phyloP scores from a whole-genome alignment of 2,329 filamentous ascomycete genomes.

The Immersiporthe knoxdaviesiana region DNA sequence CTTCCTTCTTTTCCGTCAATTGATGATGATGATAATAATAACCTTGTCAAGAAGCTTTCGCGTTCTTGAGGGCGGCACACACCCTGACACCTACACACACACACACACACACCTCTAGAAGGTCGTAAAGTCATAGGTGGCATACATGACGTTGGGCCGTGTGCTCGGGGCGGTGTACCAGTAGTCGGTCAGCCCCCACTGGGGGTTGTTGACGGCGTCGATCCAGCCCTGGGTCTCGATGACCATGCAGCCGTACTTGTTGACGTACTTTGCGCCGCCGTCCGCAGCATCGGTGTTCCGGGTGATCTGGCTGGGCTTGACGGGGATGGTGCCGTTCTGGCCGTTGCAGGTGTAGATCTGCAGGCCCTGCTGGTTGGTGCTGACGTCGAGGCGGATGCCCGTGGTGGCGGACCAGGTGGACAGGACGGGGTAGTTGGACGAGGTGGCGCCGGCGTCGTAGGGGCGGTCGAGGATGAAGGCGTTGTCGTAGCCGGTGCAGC shows the following conservation, averaged over 20 bases:
- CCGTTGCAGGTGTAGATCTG: slow-evolving; percentile 25
- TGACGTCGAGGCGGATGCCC: slow-evolving; percentile 22
- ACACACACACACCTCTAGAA: slow-evolving; percentile 4
- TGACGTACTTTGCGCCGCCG: slow-evolving; percentile 21
- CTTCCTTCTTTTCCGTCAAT: neutral
- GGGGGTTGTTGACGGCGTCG: slow-evolving; percentile 23
- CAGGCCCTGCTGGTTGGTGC: slow-evolving; percentile 24
- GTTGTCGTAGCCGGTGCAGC: slow-evolving; percentile 24
- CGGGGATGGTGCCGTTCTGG: slow-evolving; percentile 25
- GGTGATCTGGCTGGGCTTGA: slow-evolving; percentile 23
- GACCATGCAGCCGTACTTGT: slow-evolving; percentile 24
- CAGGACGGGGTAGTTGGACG: slow-evolving; percentile 25
- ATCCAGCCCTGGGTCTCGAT: slow-evolving; percentile 25
- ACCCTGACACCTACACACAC: too few relatives aligned
- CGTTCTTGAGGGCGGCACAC: neutral
- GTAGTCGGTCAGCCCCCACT: slow-evolving; percentile 20
- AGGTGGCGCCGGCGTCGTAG: slow-evolving; percentile 3
- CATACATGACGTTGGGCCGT: slow-evolving; percentile 20
- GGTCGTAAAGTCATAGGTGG: slow-evolving; percentile 22
- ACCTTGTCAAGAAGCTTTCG: neutral
- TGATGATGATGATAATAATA: neutral
- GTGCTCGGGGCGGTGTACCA: slow-evolving; percentile 22
- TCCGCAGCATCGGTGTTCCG: slow-evolving; percentile 12
- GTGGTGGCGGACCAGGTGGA: slow-evolving; percentile 21
- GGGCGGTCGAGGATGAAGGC: slow-evolving; percentile 24